A percentile compares a stretch with the other conserved stretches of the same genome.
These are phyloP conservation scores for Trichoderma sp. DNA, from an alignment of 2,329 filamentous ascomycete genomes.

Conservation along the genomic window DNA sequence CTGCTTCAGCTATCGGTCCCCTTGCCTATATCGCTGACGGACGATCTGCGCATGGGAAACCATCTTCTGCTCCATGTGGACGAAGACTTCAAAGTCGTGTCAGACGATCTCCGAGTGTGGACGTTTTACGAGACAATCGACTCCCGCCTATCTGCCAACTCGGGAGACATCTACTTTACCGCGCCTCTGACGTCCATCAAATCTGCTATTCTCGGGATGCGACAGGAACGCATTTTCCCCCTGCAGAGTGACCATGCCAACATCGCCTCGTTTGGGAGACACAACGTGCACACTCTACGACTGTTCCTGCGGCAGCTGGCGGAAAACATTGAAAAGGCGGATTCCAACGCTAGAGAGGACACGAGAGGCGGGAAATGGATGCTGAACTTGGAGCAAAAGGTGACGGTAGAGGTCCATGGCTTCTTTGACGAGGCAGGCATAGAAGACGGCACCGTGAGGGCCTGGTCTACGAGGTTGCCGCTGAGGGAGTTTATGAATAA, in stretches of 20 bases:
- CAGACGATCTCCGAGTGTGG: conserved; percentile 59
- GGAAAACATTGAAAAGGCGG: conserved; percentile 33
- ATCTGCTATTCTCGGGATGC: conserved; percentile 49
- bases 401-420: conserved; percentile 54
- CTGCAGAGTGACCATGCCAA: conserved; percentile 54
- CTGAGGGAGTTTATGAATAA: conserved; percentile 53
- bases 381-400: conserved; percentile 49
- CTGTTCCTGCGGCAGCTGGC: conserved; percentile 38
- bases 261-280: conserved; percentile 51
- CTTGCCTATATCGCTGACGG: conserved; percentile 48
- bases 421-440: conserved; percentile 48
- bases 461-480: conserved; percentile 51
- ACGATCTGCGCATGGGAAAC: conserved; percentile 50
- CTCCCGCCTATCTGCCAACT: conserved; percentile 50
- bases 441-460: conserved; percentile 38
- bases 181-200: conserved; percentile 58
- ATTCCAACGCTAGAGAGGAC: conserved; percentile 29
- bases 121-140: conserved; percentile 62
- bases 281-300: conserved; percentile 48
- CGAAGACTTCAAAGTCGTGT: conserved; percentile 54
- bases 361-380: conserved; percentile 38
- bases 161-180: conserved; percentile 52
- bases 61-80: conserved; percentile 47
- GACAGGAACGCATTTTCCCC: conserved; percentile 51
- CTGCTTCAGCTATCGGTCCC: conserved; percentile 51